Conservation (phyloP, 2,329 filamentous ascomycete genomes). For the Hortaea werneckii region DNA sequence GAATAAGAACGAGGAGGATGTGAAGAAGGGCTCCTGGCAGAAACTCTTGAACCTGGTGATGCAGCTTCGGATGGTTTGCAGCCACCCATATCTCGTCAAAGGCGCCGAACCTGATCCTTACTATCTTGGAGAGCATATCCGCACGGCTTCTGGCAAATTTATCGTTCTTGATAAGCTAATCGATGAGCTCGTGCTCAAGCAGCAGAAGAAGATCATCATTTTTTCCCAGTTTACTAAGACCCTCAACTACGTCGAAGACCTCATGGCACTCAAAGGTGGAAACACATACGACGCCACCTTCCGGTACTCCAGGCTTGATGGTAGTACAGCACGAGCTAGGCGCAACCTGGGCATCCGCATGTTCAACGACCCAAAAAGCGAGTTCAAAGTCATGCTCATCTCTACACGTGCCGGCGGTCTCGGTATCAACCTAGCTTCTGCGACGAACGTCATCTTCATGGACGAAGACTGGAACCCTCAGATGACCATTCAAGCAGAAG, state of each 20-base stretch:
- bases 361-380: slow-evolving; percentile 38
- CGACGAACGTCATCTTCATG: slow-evolving; percentile 47
- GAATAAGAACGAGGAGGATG: slow-evolving; percentile 21
- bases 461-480: slow-evolving; percentile 49
- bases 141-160: slow-evolving; percentile 46
- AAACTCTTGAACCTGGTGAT: slow-evolving; percentile 38
- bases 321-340: slow-evolving; percentile 37
- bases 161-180: slow-evolving; percentile 44
- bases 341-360: slow-evolving; percentile 44
- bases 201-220: slow-evolving; percentile 46
- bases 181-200: slow-evolving; percentile 38
- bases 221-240: slow-evolving; percentile 46
- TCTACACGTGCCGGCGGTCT: slow-evolving; percentile 47
- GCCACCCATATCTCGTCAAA: slow-evolving; percentile 44
- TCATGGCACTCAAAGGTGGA: slow-evolving; percentile 36
- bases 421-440: slow-evolving; percentile 45
- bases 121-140: slow-evolving; percentile 37
- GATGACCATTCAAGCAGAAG: slow-evolving; percentile 44
- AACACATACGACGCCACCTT: slow-evolving; percentile 26
- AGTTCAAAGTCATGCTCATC: slow-evolving; percentile 45
- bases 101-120: slow-evolving; percentile 38
- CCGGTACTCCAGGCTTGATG: slow-evolving; percentile 42
- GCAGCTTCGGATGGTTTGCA: slow-evolving; percentile 47
- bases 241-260: slow-evolving; percentile 43
- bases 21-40: slow-evolving; percentile 21